Conservation (phyloP, 2,329 filamentous ascomycete genomes). For the Pseudocercospora musae region DNA sequence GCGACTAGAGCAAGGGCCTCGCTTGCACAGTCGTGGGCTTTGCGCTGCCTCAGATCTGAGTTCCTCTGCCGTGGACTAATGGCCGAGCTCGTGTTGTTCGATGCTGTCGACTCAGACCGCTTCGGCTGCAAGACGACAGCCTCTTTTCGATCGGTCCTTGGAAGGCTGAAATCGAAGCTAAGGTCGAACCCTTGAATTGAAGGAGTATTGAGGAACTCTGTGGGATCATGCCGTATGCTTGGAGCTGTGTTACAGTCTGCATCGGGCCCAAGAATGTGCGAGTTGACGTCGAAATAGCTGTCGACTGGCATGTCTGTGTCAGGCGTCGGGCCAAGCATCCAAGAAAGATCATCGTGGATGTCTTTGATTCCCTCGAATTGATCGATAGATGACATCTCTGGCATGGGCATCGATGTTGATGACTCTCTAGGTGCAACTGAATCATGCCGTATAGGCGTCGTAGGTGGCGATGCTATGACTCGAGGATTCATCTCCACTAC, state of each 20-base stretch:
- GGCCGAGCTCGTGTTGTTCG: neutral
- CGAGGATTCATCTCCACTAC: neutral
- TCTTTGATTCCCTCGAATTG: neutral
- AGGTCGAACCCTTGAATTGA: neutral
- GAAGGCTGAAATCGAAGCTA: neutral
- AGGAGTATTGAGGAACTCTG: neutral
- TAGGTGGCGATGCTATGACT: neutral
- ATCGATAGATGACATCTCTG: neutral
- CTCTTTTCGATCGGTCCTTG: neutral
- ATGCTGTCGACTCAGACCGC: neutral
- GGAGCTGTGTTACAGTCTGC: neutral
- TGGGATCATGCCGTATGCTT: neutral
- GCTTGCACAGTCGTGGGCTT: slow-evolving; percentile 2
- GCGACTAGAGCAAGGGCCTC: slow-evolving; percentile 3
- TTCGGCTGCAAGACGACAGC: neutral
- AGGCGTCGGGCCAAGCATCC: neutral
- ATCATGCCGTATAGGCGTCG: neutral
- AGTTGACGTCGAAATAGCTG: neutral
- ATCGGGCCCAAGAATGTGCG: neutral
- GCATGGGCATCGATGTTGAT: neutral
- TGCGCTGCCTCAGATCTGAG: neutral
- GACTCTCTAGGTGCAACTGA: neutral
- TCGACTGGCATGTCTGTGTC: neutral
- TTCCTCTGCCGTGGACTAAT: neutral
- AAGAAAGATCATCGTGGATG: neutral